phyloP scores from a whole-genome alignment of 164 flowering plant genomes.

The Vitis cinerea region DNA sequence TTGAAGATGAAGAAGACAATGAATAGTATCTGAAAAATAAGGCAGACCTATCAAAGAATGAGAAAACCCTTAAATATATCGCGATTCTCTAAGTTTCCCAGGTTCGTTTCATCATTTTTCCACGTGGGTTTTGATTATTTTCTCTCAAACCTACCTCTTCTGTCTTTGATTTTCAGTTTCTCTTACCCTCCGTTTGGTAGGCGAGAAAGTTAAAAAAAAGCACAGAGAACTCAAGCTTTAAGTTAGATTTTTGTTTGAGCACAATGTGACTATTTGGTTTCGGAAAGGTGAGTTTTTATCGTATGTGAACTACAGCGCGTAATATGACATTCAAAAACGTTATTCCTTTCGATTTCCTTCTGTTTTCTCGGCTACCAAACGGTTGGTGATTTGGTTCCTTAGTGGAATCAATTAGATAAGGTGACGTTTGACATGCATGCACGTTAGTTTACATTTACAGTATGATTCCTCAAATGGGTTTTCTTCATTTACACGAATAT shows the following conservation, averaged over 20 bases:
- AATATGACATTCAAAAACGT: neutral
- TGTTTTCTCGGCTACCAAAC: neutral
- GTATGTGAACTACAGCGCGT: too few species aligned
- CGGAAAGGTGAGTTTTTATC: too few species aligned
- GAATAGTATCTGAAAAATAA: neutral
- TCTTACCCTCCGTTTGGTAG: too few species aligned
- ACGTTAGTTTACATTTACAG: neutral
- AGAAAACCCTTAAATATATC: neutral
- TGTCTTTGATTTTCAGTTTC: neutral
- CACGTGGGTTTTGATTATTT: conserved; percentile 8
- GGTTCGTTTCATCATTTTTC: neutral
- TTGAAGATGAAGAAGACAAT: neutral
- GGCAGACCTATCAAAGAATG: neutral
- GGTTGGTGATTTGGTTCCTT: neutral
- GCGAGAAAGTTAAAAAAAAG: too few species aligned
- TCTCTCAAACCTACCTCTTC: neutral
- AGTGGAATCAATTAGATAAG: neutral
- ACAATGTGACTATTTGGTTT: too few species aligned
- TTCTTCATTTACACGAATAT: neutral
- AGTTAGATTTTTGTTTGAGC: too few species aligned
- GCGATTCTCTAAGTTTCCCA: conserved; percentile 7
- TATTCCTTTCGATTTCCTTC: neutral
- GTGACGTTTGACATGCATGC: conserved; percentile 8
- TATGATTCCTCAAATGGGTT: conserved; percentile 9
- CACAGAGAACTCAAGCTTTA: too few species aligned